These are phyloP conservation scores for Stentor roeselii DNA, from an alignment of 73 alveolate genomes.

Conservation along the genomic window DNA sequence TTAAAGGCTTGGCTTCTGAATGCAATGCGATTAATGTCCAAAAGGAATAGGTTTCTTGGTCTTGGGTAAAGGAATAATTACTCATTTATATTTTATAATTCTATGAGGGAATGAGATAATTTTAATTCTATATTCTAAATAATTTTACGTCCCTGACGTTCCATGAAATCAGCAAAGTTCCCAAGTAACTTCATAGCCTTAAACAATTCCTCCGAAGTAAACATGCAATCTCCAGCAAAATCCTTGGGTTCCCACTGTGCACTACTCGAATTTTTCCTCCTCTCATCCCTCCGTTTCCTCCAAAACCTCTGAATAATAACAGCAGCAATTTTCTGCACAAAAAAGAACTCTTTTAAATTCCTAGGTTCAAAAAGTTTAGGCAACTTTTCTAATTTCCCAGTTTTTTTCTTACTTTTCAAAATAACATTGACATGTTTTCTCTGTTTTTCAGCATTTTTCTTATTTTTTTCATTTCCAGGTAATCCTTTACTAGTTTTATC, in stretches of 20 bases:
- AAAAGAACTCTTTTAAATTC: not conserved
- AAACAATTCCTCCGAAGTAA: not conserved
- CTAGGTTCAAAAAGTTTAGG: slow-evolving; percentile 8
- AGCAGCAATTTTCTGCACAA: not conserved
- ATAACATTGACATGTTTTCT: not conserved
- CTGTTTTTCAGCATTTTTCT: not conserved
- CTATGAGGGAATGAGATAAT: too few relatives aligned
- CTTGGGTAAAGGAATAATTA: too few relatives aligned
- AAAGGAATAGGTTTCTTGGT: too few relatives aligned
- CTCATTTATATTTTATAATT: too few relatives aligned
- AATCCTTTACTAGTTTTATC: not conserved
- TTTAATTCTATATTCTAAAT: not conserved
- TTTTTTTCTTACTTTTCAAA: too few relatives aligned
- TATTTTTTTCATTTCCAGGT: not conserved
- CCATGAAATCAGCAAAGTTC: not conserved
- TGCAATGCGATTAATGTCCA: too few relatives aligned
- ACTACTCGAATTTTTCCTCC: not conserved
- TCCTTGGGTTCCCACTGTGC: slow-evolving; percentile 4
- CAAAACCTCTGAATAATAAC: not conserved
- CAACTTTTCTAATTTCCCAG: not conserved
- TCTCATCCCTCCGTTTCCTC: not conserved
- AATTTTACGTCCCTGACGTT: not conserved
- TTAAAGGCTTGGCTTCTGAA: too few relatives aligned
- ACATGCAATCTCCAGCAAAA: not conserved
- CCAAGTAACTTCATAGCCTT: not conserved